These are phyloP conservation scores for Backusella circina DNA, from an alignment of 192 early-diverging fungal species.

Conservation along the genomic window DNA sequence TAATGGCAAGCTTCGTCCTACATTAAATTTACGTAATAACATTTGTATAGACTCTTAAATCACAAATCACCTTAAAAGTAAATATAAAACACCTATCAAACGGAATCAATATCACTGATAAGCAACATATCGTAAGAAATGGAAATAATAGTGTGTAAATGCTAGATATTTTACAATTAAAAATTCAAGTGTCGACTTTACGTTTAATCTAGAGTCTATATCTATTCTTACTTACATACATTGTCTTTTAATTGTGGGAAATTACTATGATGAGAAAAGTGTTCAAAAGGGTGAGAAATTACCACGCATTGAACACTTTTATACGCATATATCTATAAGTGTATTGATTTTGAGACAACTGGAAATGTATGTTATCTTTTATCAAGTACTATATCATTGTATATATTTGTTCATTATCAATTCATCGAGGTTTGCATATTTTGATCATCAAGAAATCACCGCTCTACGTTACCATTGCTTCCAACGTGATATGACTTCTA, in stretches of 20 bases:
- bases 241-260: neutral
- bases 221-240: neutral
- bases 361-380: neutral
- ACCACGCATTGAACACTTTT: neutral
- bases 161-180: no score
- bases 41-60: neutral
- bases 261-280: neutral
- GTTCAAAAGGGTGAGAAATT: neutral
- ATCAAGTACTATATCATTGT: no score
- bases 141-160: no score
- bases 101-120: neutral
- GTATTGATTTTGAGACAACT: neutral
- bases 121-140: no score
- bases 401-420: no score
- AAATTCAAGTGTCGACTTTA: neutral
- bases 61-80: neutral
- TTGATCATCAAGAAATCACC: no score
- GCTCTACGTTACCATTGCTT: no score
- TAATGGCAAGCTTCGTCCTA: neutral
- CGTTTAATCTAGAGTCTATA: neutral
- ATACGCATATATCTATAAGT: no score
- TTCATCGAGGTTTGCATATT: no score
- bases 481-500: no score
- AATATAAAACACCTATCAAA: neutral
- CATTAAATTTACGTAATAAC: neutral